These are phyloP conservation scores for Allantophomopsis lycopodina DNA, from an alignment of 2,329 filamentous ascomycete species.

Conservation along the genomic window DNA sequence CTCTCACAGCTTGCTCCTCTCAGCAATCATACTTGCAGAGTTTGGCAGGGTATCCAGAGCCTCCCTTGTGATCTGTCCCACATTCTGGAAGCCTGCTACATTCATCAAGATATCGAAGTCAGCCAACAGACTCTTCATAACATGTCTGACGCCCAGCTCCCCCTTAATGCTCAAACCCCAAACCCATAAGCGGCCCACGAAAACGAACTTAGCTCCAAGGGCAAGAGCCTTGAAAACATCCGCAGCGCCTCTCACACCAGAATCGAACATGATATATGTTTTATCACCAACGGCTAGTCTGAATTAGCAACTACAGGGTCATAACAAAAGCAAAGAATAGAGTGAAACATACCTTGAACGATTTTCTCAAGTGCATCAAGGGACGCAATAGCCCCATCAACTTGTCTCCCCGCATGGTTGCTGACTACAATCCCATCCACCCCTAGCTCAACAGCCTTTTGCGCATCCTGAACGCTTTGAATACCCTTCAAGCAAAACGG, in stretches of 20 bases:
- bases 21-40: conserved; percentile 20
- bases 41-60: conserved; percentile 25
- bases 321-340: no score
- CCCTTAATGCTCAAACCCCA: conserved; percentile 46
- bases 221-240: conserved; percentile 47
- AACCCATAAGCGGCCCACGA: conserved; percentile 38
- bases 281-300: conserved; percentile 7
- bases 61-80: conserved; percentile 34
- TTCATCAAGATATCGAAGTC: conserved; percentile 51
- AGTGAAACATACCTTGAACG: conserved; percentile 16
- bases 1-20: conserved; percentile 3
- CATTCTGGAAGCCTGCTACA: conserved; percentile 36
- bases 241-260: conserved; percentile 37
- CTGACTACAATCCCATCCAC: conserved; percentile 47
- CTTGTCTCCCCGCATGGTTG: conserved; percentile 44
- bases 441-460: conserved; percentile 34
- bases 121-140: conserved; percentile 44
- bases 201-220: conserved; percentile 45
- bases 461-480: not conserved
- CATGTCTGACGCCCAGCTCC: conserved; percentile 44
- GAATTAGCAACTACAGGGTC: conserved; percentile 18
- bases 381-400: conserved; percentile 44
- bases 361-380: conserved; percentile 47
- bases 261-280: conserved; percentile 41
- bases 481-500: not conserved